Evolutionary conservation across 2,329 filamentous ascomycete species (phyloP), one percentile per base, ranked within the genome.

Genomic region (Cucurbitaria berberidis): DNA sequence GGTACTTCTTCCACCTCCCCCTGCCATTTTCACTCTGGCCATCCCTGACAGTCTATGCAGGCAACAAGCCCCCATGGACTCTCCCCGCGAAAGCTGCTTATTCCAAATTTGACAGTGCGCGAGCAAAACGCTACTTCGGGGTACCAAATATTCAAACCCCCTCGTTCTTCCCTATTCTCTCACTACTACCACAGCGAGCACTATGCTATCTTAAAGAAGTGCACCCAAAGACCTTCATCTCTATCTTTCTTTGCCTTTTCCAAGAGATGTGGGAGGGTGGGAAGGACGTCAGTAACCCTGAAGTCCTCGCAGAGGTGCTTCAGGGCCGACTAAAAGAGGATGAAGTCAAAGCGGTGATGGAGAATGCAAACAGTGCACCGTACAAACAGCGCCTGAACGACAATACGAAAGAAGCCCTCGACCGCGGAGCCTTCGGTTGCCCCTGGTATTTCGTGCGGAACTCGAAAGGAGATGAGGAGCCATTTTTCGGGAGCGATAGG

Each of bases 401-500:
- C 5, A 81, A 81, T 38, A 92, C 89, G 16, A 79, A 84, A 53
- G 80, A 81, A 59, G 88, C 84, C 0, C 71, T 90, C 15, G 82
- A 84, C 32, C 78, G 77, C 44, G 90, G 89, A 0, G 90, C 89
- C 0, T 93, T 90, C 73, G 90, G 90, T 0, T 85, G 86, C 44
- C 90, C 90, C 1, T 93, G 90, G 89, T 79, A 90, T 55, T 87
- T 86, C 82, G 89, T 86, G 3, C 81, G 78, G 16, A 85, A 88
- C 62, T 70, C 67, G 1, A 72, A 81, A 56, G 87, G 87, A 0
- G 72, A 80, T 50, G 80, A 80, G 43, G 86, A 89, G 76, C 84
- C 87, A 0, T 91, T 92, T 70, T 93, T 93, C 74, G 89, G 89
- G 2, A 91, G 88, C 74, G 89, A 93, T 75, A 78, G 85, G 84